Base-by-base conservation (phyloP, 2,329 filamentous ascomycete species). In the Scleromitrula shiraiana region DNA sequence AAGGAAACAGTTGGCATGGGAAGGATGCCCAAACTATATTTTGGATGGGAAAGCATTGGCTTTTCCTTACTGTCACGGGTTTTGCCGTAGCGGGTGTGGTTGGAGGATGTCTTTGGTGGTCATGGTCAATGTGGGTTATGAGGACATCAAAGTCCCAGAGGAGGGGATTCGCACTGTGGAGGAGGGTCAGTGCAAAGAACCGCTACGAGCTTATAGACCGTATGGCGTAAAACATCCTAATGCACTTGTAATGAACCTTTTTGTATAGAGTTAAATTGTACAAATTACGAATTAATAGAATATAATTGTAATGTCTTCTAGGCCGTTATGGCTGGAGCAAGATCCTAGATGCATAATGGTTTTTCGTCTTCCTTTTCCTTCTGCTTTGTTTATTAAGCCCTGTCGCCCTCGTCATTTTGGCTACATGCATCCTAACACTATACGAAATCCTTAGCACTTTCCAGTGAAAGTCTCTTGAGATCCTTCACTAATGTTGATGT, bases 1-100 rank as follows among this genome's bases (percentile, higher is more conserved):
- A 71, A 52, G 67, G 68, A 23, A 66, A 60, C 46, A 69, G 68
- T 27, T 75, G 72, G 72, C 72, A 75, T 54, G 63, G 66, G 5
- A 65, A 64, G 23, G 72, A 75, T 51, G 69, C 72, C 3, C 64
- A 69, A 52, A 63, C 67, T 0, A 67, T 75, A 42, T 73, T 74
- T 62, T 75, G 70, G 70, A 64, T 74, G 60, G 67, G 71, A n/a
- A 62, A 63, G 37, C 65, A 68, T 54, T 68, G 65, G 65, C 33
- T 67, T 3, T 47, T 66, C 8, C 56, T 68, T 10, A 67, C 65
- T 0, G 51, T 67, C 5, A n/a, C 52, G 7, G 65, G 64, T 9
- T 63, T 67, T 39, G 52, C 58, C 2, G 41, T 65, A 8, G 62
- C 61, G 2, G 60, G 53, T 7, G 53, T 63, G 3, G 51, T 64